Evolutionary conservation across 352 stramenopile species (phyloP), one percentile per base, ranked within the genome.

Genomic region (Pythium insidiosum): DNA sequence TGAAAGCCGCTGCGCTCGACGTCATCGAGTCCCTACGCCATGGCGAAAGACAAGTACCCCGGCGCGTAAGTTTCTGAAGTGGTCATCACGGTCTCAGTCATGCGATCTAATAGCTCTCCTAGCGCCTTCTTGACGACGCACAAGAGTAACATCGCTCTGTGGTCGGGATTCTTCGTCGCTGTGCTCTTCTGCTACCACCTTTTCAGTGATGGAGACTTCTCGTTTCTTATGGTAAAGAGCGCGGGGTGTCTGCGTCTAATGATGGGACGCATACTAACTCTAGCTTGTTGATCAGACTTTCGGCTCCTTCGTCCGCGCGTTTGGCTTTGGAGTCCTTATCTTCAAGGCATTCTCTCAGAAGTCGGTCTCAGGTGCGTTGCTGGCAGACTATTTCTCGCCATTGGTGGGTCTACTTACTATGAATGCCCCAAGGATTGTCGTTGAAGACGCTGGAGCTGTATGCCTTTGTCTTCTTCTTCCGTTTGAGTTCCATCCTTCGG

Each of bases 381-480:
- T n/a, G n/a, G n/a, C n/a, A n/a, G n/a, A n/a, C n/a, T n/a, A n/a
- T n/a, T n/a, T n/a, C n/a, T n/a, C n/a, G n/a, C n/a, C n/a, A n/a
- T n/a, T n/a, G n/a, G 42, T 26, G 36, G 7, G n/a, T 47, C 5
- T 45, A 20, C 15, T 1, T 29, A 38, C 10, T 7, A 7, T 37
- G 20, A 35, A 43, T 31, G 50, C 56, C 21, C 3, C 19, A 0
- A 50, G 88, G 88, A 1, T 63, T 99, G 9, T 98, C 93, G 29
- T 61, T 98, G 21, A 99, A 99, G 78, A 98, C 94, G 24, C 59
- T 99, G 64, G 87, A 99, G 68, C 66, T 98, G 10, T 99, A 99
- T 51, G 81, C 66, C 33, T 83, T 97, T 19, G 89, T 98, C 26
- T 99, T 98, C 63, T 84, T 98, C 61, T 97, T 97, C 58, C 90